A percentile compares a stretch with the other conserved stretches of the same genome.
Evolutionary conservation across 2,329 filamentous ascomycete species (phyloP).

Genomic region (Pyricularia grisea): DNA sequence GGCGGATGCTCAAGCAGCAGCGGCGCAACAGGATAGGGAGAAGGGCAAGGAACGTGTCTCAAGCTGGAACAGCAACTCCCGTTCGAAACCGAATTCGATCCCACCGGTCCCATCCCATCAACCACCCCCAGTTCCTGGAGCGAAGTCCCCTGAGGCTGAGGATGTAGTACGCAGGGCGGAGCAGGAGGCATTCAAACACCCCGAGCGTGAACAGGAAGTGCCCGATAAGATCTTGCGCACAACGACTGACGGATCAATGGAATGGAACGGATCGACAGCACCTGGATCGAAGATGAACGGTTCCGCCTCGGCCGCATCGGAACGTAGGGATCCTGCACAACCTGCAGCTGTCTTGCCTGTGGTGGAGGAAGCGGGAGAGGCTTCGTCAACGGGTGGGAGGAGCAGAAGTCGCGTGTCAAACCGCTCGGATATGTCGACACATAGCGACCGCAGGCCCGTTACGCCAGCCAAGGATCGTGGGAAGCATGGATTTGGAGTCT

Average conservation of each 20-base stretch:
- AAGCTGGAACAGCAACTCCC: conserved; percentile 26
- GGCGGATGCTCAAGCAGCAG: conserved; percentile 20
- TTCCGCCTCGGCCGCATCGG: background rate
- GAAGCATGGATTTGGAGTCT: conserved; percentile 21
- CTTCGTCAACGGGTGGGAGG: conserved; percentile 52
- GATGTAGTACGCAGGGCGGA: conserved; percentile 31
- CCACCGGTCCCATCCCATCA: conserved; percentile 37
- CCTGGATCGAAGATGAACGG: background rate
- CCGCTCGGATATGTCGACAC: conserved; percentile 19
- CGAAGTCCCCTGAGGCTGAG: conserved; percentile 26
- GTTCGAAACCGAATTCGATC: conserved; percentile 17
- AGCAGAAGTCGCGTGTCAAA: conserved; percentile 32
- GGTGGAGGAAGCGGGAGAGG: conserved; percentile 84
- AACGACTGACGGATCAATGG: conserved; percentile 10
- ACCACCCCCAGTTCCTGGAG: conserved; percentile 30
- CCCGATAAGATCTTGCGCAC: conserved; percentile 51
- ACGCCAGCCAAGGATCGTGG: conserved; percentile 32
- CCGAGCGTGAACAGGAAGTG: conserved; percentile 37
- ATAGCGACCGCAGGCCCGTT: conserved; percentile 23
- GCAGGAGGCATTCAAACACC: conserved; percentile 22
- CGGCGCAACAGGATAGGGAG: conserved; percentile 19
- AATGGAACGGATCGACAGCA: conserved; percentile 7
- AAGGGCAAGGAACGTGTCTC: conserved; percentile 23
- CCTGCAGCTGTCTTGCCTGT: conserved; percentile 54
- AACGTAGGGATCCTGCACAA: conserved; percentile 47